phyloP scores from a whole-genome alignment of 148 eudicot species.

The Chenopodium quinoa region DNA sequence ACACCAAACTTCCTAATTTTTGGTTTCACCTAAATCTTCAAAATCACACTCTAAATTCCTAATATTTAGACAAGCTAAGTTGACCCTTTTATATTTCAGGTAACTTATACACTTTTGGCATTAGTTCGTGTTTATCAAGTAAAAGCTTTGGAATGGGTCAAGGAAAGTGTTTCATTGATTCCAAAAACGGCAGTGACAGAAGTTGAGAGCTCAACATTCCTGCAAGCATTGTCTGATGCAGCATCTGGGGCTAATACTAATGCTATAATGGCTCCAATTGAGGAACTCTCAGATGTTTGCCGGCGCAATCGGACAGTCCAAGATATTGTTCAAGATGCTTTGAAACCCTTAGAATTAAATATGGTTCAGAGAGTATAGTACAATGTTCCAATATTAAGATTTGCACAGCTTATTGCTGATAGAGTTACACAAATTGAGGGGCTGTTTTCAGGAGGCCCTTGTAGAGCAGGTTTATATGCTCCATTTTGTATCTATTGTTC shows the following conservation, averaged over 20 bases:
- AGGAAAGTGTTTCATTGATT: conserved; percentile 59
- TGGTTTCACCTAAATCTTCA: too few species aligned
- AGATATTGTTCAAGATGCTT: conserved; percentile 91
- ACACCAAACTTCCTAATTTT: too few species aligned
- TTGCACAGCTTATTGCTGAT: conserved; percentile 33
- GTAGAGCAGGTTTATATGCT: conserved; percentile 31
- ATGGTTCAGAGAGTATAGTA: conserved; percentile 26
- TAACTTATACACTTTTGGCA: conserved; percentile 67
- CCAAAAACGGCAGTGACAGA: conserved; percentile 87
- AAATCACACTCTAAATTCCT: neutral
- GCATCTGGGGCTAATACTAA: conserved; percentile 64
- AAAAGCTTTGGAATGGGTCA: conserved; percentile 84
- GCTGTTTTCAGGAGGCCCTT: conserved; percentile 40
- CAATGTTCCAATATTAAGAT: neutral
- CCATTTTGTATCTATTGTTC: conserved; percentile 27
- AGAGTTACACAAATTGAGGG: conserved; percentile 32
- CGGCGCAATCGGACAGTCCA: conserved; percentile 96
- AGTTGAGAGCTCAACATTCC: conserved; percentile 60
- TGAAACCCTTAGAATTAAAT: conserved; percentile 82
- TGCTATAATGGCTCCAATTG: conserved; percentile 58
- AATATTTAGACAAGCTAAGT: neutral
- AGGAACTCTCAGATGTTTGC: conserved; percentile 94
- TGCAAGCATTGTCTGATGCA: conserved; percentile 79
- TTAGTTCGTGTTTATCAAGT: conserved; percentile 65
- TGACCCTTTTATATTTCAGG: conserved; percentile 41